These are phyloP conservation scores for Colletotrichum limetticola DNA, from an alignment of 2,329 filamentous ascomycete species.

Conservation along the genomic window DNA sequence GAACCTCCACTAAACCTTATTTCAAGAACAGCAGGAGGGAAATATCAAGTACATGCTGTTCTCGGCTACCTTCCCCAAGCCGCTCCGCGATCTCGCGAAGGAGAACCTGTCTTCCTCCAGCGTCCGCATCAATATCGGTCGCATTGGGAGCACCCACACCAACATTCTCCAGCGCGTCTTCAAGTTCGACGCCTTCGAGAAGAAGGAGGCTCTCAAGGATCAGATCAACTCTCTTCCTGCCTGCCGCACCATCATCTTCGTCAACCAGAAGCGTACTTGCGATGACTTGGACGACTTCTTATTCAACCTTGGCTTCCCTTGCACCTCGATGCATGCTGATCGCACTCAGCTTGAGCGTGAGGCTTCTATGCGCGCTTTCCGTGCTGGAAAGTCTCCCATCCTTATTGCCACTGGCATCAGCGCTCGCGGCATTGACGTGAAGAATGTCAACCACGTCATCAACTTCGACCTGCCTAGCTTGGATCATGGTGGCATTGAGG, in stretches of 20 bases:
- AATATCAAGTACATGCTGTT: constrained; percentile 83
- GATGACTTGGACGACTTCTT: constrained; percentile 90
- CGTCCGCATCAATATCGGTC: constrained; percentile 86
- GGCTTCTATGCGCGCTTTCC: constrained; percentile 89
- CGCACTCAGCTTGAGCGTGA: constrained; percentile 93
- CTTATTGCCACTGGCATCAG: constrained; percentile 88
- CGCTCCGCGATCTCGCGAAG: constrained; percentile 79
- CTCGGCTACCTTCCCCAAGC: constrained; percentile 92
- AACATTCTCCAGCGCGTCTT: constrained; percentile 87
- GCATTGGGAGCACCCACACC: constrained; percentile 81
- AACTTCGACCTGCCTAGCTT: constrained; percentile 87
- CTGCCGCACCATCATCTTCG: constrained; percentile 87
- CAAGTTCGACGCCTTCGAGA: constrained; percentile 71
- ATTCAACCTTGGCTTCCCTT: constrained; percentile 82
- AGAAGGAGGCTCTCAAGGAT: constrained; percentile 77
- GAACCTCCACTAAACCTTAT: constrained; percentile 37
- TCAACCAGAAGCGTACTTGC: constrained; percentile 81
- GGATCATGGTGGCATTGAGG: constrained; percentile 86
- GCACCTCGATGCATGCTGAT: constrained; percentile 88
- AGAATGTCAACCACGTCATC: constrained; percentile 89
- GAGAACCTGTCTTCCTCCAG: constrained; percentile 79
- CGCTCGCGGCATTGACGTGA: constrained; percentile 89
- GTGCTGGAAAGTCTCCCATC: constrained; percentile 78
- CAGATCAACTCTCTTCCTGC: constrained; percentile 77
- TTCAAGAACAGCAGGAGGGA: constrained; percentile 81